These are phyloP conservation scores for Penicillium pancosmium DNA, from an alignment of 495 filamentous ascomycete genomes.

Conservation along the genomic window DNA sequence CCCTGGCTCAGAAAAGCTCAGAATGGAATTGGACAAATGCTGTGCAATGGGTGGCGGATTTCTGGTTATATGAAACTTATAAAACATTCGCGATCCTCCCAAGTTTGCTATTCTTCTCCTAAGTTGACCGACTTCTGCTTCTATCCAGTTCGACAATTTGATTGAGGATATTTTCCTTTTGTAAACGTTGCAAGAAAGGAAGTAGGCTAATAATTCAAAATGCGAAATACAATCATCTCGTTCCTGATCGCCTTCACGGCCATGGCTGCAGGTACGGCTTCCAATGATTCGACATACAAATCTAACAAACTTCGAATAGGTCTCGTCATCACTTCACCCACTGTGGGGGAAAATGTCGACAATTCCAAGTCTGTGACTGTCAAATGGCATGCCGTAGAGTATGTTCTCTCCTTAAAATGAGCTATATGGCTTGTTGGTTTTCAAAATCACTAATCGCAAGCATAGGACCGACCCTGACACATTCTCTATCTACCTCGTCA, in stretches of 20 bases:
- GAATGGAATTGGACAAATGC: conserved; percentile 5
- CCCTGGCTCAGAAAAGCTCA: conserved; percentile 20
- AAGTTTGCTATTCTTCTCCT: conserved; percentile 8
- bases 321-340: conserved; percentile 30
- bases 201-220: conserved; percentile 10
- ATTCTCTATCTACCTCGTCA: conserved; percentile 40
- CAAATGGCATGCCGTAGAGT: conserved; percentile 36
- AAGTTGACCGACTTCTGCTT: conserved; percentile 1
- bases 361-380: conserved; percentile 30
- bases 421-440: background rate
- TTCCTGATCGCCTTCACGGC: conserved; percentile 21
- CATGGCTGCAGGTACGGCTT: conserved; percentile 24
- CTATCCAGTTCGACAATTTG: background rate
- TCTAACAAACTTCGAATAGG: conserved; percentile 16
- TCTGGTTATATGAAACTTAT: conserved; percentile 13
- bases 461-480: conserved; percentile 38
- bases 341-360: conserved; percentile 27
- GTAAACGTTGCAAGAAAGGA: background rate
- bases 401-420: conserved; percentile 2
- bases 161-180: background rate
- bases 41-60: background rate
- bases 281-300: background rate
- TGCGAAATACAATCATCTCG: conserved; percentile 23
- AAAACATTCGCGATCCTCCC: conserved; percentile 14
- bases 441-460: conserved; percentile 2